These are phyloP conservation scores for Daedalea quercina DNA, from an alignment of 768 basidiomycete species.

Conservation along the genomic window DNA sequence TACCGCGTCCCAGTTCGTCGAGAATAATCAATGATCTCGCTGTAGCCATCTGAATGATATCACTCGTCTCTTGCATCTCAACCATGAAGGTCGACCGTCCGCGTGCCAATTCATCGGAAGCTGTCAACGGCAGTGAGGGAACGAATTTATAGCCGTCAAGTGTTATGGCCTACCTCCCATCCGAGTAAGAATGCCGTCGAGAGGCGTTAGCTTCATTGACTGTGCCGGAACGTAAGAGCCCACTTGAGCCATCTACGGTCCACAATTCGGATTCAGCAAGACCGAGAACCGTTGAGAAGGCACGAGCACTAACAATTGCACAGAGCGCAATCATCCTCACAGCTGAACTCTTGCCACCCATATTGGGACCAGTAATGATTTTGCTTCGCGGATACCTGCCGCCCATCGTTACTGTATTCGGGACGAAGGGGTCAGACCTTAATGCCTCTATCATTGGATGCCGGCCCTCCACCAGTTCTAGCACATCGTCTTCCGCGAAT, in stretches of 20 bases:
- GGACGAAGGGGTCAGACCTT: conserved; percentile 75
- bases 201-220: conserved; percentile 65
- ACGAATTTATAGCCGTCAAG: neutral
- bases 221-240: conserved; percentile 88
- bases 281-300: no score
- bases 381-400: conserved; percentile 44
- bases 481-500: conserved; percentile 56
- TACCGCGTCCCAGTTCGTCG: conserved; percentile 87
- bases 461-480: conserved; percentile 78
- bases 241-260: conserved; percentile 65
- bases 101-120: conserved; percentile 80
- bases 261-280: neutral
- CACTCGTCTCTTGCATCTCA: conserved; percentile 89
- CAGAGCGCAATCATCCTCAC: conserved; percentile 77
- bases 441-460: conserved; percentile 92
- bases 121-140: conserved; percentile 28
- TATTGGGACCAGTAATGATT: conserved; percentile 81
- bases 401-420: conserved; percentile 71
- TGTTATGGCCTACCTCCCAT: conserved; percentile 65
- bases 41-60: conserved; percentile 77
- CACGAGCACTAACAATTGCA: conserved; percentile 34
- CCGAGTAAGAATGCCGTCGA: conserved; percentile 81
- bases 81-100: conserved; percentile 97
- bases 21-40: conserved; percentile 78
- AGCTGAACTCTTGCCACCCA: conserved; percentile 85